Base-by-base conservation (phyloP, 2,329 filamentous ascomycete species). In the Cordyceps tenuipes region DNA sequence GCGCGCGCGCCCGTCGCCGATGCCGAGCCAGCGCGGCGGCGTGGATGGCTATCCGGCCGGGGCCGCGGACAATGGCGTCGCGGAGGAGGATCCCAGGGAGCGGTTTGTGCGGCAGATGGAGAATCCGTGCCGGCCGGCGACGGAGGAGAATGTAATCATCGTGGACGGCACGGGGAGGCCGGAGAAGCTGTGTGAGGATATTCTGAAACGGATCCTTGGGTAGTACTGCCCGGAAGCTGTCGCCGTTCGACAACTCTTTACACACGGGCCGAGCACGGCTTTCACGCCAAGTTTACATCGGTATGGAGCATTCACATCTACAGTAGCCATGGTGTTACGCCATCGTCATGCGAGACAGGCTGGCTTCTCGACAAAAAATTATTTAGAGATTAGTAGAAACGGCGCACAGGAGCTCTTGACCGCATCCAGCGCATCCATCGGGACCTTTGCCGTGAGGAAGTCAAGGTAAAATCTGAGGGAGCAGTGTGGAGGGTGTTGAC, bases 11-110 rank as follows among this genome's bases (percentile, higher is more conserved):
- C 56, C 39, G 39, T 15, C 39, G 39, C 17, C 70, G 15, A 58
- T 72, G 66, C 64, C 50, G 47, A 73, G 71, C 60, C 70, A 74
- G 63, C 60, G 71, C 36, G 66, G 63, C 1, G 67, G 63, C 3
- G 66, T 73, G 0, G 56, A 68, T n/a, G 12, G 31, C 8, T 64
- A 67, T 0, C 71, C 71, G 5, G 52, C 23, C 3, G 68, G 63
- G 51, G 64, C 63, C 4, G 44, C 5, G 17, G 53, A 50, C 29
- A 19, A 19, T 47, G 19, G 48, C 44, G 34, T 8, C 3, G 61
- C 46, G 12, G 59, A 64, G 34, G 66, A 68, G 34, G 41, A 53
- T 12, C 59, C 58, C n/a, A 19, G 5, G 2, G 65, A 53, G 10
- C 63, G 66, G 9, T 72, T 71, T 48, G 61, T 56, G 60, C 66